Base-by-base conservation (phyloP, 2,329 filamentous ascomycete genomes). In the Colletotrichum trifolii region DNA sequence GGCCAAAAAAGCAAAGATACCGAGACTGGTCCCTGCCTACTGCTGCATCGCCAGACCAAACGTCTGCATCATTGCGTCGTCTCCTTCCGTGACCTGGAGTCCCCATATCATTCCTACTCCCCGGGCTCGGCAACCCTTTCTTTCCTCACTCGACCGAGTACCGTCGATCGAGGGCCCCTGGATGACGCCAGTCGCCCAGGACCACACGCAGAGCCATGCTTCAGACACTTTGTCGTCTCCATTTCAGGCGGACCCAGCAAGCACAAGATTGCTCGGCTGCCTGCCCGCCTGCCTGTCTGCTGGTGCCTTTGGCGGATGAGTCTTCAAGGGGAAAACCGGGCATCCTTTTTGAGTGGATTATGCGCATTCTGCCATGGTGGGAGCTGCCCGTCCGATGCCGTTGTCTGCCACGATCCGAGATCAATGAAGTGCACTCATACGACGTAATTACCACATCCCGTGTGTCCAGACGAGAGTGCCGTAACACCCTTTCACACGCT, bases 361-460 rank as follows among this genome's bases (percentile, higher is more conserved):
- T 25, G 4, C 25, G 25, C 25, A 25, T 25, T 25, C 25, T 25
- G 25, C 25, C 25, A 25, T 25, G 58, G 47, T 47, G 53, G 58
- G 33, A 57, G 38, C 63, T 36, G 17, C 40, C 45, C 55, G 42
- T 57, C 47, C 25, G 52, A 65, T 53, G 52, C 63, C 52, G 46
- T 57, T 55, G 58, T 47, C 47, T 53, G 58, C 36, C 39, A 39
- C 63, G 58, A 66, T 66, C 63, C 57, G 17, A 63, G 52, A 63
- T 66, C 58, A 47, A 53, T 52, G 38, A 42, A 12, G 47, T 35
- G 42, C 52, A 25, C 25, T 25, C 25, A 25, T 25, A 25, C 25
- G 25, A 25, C 25, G 25, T 25, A 25, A 25, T 25, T 25, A 25
- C 25, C 25, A 25, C 25, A 4, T 4, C 25, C 25, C 25, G 25